Conservation (phyloP, 306 rosid species). For the Lathyrus aphaca region DNA sequence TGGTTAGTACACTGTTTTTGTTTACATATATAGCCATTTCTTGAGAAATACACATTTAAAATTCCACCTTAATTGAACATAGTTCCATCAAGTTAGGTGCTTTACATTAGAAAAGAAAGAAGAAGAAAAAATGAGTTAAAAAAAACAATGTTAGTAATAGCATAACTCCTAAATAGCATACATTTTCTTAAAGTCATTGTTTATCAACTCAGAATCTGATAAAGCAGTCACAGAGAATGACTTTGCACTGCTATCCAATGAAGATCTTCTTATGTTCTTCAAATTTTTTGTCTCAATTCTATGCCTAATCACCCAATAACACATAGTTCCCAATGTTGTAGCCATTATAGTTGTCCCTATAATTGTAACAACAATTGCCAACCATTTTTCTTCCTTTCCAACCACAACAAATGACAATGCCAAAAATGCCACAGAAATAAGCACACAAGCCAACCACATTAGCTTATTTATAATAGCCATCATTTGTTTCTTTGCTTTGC, state of each 20-base stretch:
- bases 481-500: constrained; percentile 99
- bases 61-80: constrained; percentile 2
- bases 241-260: constrained; percentile 69
- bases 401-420: constrained; percentile 90
- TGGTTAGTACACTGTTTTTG: not conserved
- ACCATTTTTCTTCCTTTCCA: constrained; percentile 71
- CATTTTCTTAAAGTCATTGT: constrained; percentile 82
- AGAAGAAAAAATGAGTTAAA: not conserved
- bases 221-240: constrained; percentile 63
- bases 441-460: constrained; percentile 96
- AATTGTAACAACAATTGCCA: constrained; percentile 80
- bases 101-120: not conserved
- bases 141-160: not conserved
- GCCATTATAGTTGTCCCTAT: constrained; percentile 94
- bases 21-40: not conserved
- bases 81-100: constrained; percentile 12
- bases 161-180: constrained; percentile 67
- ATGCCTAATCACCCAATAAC: constrained; percentile 84
- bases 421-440: constrained; percentile 80
- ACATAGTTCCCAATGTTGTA: constrained; percentile 88
- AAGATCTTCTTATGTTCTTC: constrained; percentile 65
- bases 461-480: constrained; percentile 96
- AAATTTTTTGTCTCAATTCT: constrained; percentile 77
- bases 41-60: constrained; percentile 20
- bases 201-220: constrained; percentile 83